Percentiles rank a stretch among this genome's conserved stretches.
phyloP scores from a whole-genome alignment of 2,329 filamentous ascomycete genomes.

The Pseudogymnoascus sp. region DNA sequence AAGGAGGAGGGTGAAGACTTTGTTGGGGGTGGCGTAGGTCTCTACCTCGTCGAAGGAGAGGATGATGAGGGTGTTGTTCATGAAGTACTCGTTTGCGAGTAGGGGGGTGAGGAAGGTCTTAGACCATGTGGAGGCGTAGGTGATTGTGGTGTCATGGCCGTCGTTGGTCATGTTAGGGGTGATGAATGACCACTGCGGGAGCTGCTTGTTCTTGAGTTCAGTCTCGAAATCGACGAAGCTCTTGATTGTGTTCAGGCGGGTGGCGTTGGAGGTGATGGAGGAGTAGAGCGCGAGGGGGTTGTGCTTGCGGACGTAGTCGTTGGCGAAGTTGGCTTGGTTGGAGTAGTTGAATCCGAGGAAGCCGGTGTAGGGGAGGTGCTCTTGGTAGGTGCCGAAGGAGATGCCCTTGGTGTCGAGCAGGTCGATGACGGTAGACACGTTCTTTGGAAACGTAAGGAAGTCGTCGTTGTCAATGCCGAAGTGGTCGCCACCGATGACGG shows the following conservation, averaged over 20 bases:
- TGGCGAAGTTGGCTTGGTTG: slow-evolving; percentile 45
- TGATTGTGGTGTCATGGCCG: slow-evolving; percentile 51
- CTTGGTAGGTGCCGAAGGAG: slow-evolving; percentile 45
- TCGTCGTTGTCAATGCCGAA: slow-evolving; percentile 49
- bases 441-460: slow-evolving; percentile 36
- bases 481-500: slow-evolving; percentile 47
- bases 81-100: slow-evolving; percentile 42
- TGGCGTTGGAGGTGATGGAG: slow-evolving; percentile 41
- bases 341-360: slow-evolving; percentile 40
- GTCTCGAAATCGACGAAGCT: slow-evolving; percentile 54
- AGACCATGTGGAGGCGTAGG: slow-evolving; percentile 44
- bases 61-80: slow-evolving; percentile 45
- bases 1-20: slow-evolving; percentile 45
- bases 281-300: slow-evolving; percentile 48
- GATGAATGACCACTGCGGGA: slow-evolving; percentile 60
- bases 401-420: slow-evolving; percentile 40
- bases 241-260: slow-evolving; percentile 50
- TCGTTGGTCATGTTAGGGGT: slow-evolving; percentile 58
- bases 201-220: slow-evolving; percentile 45
- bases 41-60: slow-evolving; percentile 53
- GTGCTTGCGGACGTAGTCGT: slow-evolving; percentile 60
- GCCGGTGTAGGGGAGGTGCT: slow-evolving; percentile 44
- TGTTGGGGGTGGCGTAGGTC: slow-evolving; percentile 44
- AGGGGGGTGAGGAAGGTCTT: slow-evolving; percentile 46
- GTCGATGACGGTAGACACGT: slow-evolving; percentile 42